These are phyloP conservation scores for Penicillium crystallinum DNA, from an alignment of 495 filamentous ascomycete species.

Conservation along the genomic window DNA sequence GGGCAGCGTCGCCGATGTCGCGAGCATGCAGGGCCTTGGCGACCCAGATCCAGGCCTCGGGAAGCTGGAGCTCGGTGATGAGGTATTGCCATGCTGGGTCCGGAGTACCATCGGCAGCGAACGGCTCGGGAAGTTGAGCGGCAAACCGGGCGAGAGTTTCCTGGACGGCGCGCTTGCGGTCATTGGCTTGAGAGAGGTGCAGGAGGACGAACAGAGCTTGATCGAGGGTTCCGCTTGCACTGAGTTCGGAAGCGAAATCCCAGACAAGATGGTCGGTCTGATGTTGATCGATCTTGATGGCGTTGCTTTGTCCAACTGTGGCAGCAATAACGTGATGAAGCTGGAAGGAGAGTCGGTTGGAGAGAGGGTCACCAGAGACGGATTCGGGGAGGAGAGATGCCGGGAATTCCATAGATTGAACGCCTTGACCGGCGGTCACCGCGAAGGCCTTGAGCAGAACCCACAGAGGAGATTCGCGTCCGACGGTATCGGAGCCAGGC, in stretches of 20 bases:
- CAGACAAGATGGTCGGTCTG: conserved; percentile 61
- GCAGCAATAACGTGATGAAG: conserved; percentile 55
- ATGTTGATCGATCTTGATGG: conserved; percentile 27
- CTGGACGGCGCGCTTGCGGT: conserved; percentile 62
- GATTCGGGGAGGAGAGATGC: conserved; percentile 41
- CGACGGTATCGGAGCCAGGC: conserved; percentile 37
- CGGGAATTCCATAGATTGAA: conserved; percentile 27
- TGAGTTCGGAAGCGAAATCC: conserved; percentile 69
- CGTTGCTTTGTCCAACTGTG: conserved; percentile 45
- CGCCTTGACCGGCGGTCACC: conserved; percentile 29
- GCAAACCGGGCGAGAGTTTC: conserved; percentile 59
- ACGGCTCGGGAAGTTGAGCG: conserved; percentile 45
- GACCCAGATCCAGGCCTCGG: conserved; percentile 74
- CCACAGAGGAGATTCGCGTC: conserved; percentile 76
- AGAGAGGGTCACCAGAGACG: conserved; percentile 62
- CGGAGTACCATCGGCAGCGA: conserved; percentile 47
- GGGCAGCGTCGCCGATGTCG: conserved; percentile 54
- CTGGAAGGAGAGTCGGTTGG: conserved; percentile 77
- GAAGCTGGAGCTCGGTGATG: conserved; percentile 57
- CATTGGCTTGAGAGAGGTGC: conserved; percentile 60
- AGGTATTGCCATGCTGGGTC: conserved; percentile 51
- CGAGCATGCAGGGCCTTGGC: conserved; percentile 81
- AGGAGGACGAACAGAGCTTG: conserved; percentile 69
- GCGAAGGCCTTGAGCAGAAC: conserved; percentile 76
- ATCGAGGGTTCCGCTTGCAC: conserved; percentile 60